Evolutionary conservation across 2,329 filamentous ascomycete species (phyloP), one percentile per base, ranked within the genome.

Genomic region (Ophiocordyceps camponoti-saundersi): DNA sequence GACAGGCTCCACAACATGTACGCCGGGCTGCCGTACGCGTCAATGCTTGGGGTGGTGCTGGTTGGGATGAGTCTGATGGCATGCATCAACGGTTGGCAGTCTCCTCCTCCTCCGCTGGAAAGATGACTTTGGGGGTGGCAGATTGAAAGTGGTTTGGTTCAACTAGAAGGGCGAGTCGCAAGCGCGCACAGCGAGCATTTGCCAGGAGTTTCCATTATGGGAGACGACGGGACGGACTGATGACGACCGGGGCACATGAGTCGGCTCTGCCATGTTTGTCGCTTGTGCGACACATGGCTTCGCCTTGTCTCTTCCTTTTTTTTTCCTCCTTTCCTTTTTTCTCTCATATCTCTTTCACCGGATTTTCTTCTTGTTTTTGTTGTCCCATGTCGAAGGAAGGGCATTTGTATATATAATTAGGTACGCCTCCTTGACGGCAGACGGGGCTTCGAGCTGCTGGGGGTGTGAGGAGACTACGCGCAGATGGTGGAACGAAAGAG

Each of bases 11-110:
- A 64, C 52, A 67, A 60, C 45, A 57, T 73, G 48, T 55, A 64
- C 40, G 60, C 80, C 43, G 72, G 75, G 48, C 69, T 85, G 49
- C 85, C 85, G 16, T 90, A 89, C 57, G 81, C 82, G 40, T 88
- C 83, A 2, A 87, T 90, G 75, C 65, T 92, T 43, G 82, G 85
- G 12, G 85, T 92, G 30, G 85, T 92, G 23, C 63, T 92, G 48
- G 67, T 92, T 50, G 85, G 85, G 30, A 82, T 92, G 67, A 83
- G 85, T 15, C 62, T 92, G 52, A 92, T 92, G 85, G 84, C 83
- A 41, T 89, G 88, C 63, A 72, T 92, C 54, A 92, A 92, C 57
- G 82, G 82, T 46, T 90, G 84, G 84, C 82, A 87, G 55, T 40
- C 57, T 21, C 56, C 62, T 46, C 56, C 63, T 39, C 53, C 61